Base-by-base conservation (phyloP, 306 rosid species). In the Lathyrus aphaca region DNA sequence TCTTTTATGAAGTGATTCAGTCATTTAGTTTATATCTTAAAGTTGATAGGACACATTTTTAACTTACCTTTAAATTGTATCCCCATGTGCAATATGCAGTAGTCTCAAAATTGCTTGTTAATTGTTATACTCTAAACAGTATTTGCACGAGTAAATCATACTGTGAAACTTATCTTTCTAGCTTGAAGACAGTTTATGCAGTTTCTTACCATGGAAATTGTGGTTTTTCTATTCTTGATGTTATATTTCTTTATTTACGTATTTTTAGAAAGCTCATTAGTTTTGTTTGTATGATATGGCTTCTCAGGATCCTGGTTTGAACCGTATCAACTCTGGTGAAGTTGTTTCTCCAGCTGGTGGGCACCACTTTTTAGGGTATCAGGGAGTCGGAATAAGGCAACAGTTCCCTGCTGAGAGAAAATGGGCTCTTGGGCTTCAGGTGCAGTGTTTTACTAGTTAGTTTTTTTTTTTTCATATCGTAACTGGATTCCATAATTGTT, bases 381-480 rank as follows among this genome's bases (percentile, higher is more conserved):
- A 86, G 79, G 96, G 86, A 50, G 64, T 68, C 56, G 94, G 86
- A 30, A 15, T 79, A 56, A 80, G 86, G 68, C 88, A 82, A 51
- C 97, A 88, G 77, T 77, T 79, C 60, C 96, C 91, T n/a, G 87
- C 54, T 71, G 93, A 93, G 81, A 86, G 94, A 64, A 93, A 88
- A 77, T 90, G 98, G 98, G 96, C 98, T 76, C 98, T 93, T 72
- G 97, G 98, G 63, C 96, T 93, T 81, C 97, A 93, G 97, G 98
- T 87, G 68, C 77, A n/a, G 42, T 48, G 27, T 75, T 88, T 82
- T 68, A 32, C 53, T 57, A 66, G 40, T 29, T 57, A 66, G 40
- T 29, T 69, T 40, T 30, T 58, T 68, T 50, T 65, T 78, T 17
- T 74, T 39, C 11, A 35, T 29, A 35, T 8, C 8, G 39, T 35